These are phyloP conservation scores for Verbascum thapsus DNA, from an alignment of 257 asterid species.

Conservation along the genomic window DNA sequence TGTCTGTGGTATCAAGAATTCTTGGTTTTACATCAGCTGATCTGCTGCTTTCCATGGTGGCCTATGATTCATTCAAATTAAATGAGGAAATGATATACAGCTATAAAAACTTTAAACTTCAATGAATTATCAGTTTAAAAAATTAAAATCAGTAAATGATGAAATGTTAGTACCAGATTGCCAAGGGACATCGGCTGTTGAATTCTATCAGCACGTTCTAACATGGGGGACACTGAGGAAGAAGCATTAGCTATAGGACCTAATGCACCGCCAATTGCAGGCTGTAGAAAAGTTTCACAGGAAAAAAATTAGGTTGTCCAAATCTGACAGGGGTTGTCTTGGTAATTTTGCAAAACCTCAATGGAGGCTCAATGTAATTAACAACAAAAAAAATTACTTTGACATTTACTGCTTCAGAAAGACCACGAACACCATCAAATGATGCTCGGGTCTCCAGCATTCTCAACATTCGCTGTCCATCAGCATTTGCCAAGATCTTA, in stretches of 20 bases:
- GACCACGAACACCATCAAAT: slow-evolving; percentile 73
- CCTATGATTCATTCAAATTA: slow-evolving; percentile 39
- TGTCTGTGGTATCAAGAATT: slow-evolving; percentile 49
- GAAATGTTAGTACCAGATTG: slow-evolving; percentile 51
- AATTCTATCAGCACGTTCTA: slow-evolving; percentile 64
- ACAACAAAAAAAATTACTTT: slow-evolving; percentile 55
- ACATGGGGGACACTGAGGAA: slow-evolving; percentile 52
- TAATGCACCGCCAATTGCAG: slow-evolving; percentile 60
- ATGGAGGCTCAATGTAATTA: too few relatives aligned
- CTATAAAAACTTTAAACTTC: not conserved
- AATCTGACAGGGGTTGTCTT: too few relatives aligned
- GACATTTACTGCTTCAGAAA: slow-evolving; percentile 67
- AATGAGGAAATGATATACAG: slow-evolving; percentile 22
- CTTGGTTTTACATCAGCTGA: slow-evolving; percentile 61
- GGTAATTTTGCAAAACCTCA: too few relatives aligned
- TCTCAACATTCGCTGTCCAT: slow-evolving; percentile 81
- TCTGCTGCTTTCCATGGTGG: slow-evolving; percentile 55
- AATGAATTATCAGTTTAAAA: not conserved
- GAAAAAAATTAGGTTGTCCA: slow-evolving; percentile 11
- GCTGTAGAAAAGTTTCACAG: slow-evolving; percentile 45
- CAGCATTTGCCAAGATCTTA: slow-evolving; percentile 78
- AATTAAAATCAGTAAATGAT: slow-evolving; percentile 6
- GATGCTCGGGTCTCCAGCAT: slow-evolving; percentile 75
- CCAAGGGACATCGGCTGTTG: slow-evolving; percentile 80
- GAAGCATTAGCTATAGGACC: slow-evolving; percentile 65